These are phyloP conservation scores for Aeschynomene evenia DNA, from an alignment of 306 rosid genomes.

Conservation along the genomic window DNA sequence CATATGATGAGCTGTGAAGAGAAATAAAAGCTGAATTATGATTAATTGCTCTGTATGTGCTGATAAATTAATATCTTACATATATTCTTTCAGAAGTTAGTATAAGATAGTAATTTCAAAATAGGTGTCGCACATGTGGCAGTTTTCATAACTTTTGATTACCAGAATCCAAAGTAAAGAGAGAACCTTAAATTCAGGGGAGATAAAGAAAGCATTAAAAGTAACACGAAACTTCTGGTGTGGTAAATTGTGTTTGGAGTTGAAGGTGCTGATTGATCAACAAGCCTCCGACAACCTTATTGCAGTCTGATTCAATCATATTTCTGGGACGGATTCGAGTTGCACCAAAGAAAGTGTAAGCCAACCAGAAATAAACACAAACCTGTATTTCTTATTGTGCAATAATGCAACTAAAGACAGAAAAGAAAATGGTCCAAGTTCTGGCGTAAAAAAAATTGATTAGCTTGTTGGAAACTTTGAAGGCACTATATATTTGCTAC, in stretches of 20 bases:
- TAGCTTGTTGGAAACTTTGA: constrained; percentile 20
- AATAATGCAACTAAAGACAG: not conserved
- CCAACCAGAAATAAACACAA: constrained; percentile 1
- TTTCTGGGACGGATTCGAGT: not conserved
- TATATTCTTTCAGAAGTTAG: too few species aligned
- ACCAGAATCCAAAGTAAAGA: not conserved
- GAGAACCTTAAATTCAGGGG: too few species aligned
- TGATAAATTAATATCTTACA: not conserved
- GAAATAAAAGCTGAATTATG: not conserved
- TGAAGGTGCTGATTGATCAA: constrained; percentile 2
- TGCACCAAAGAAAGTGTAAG: not conserved
- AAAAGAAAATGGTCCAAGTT: constrained; percentile 8
- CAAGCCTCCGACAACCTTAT: not conserved
- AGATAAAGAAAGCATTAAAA: too few species aligned
- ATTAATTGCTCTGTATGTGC: too few species aligned
- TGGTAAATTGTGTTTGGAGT: not conserved
- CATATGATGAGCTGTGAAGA: not conserved
- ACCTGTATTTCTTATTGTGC: not conserved
- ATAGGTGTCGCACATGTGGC: not conserved
- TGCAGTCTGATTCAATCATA: not conserved
- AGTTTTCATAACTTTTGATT: not conserved
- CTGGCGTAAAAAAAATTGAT: constrained; percentile 29
- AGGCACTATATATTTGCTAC: constrained; percentile 4
- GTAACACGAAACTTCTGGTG: not conserved
- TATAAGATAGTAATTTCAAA: not conserved